These are phyloP conservation scores for Aspergillus sp. DNA, from an alignment of 2,329 filamentous ascomycete genomes.

Conservation along the genomic window DNA sequence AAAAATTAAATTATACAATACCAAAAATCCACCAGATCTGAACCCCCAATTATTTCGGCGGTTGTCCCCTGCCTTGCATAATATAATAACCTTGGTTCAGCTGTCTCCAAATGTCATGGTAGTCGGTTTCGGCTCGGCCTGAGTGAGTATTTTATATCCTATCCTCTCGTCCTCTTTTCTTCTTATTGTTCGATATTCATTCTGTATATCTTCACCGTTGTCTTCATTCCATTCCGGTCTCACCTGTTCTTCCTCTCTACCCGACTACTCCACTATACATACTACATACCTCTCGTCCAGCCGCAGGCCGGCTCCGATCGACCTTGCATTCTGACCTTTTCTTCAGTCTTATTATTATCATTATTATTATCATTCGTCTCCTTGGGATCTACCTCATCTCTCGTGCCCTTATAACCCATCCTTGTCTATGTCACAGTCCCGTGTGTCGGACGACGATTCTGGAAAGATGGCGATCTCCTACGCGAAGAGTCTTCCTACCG, in stretches of 20 bases:
- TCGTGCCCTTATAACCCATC: neutral
- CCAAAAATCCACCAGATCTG: constrained; percentile 1
- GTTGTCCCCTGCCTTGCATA: constrained; percentile 14
- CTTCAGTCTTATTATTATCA: no score
- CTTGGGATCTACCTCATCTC: neutral
- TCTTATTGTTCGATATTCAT: constrained; percentile 2
- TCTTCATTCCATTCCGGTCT: no score
- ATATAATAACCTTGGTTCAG: constrained; percentile 17
- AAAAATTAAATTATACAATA: no score
- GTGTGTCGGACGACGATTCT: constrained; percentile 25
- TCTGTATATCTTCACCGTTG: neutral
- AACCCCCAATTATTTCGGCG: neutral
- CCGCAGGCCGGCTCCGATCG: constrained; percentile 4
- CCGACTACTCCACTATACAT: neutral
- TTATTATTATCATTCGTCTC: no score
- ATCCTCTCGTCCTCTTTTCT: neutral
- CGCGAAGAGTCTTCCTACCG: constrained; percentile 24
- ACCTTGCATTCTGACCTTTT: neutral
- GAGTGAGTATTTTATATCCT: constrained; percentile 4
- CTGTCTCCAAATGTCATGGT: constrained; percentile 17
- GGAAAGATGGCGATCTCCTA: constrained; percentile 33
- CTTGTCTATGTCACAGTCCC: constrained; percentile 31
- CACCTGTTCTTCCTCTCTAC: constrained; percentile 1
- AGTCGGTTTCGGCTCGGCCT: constrained; percentile 6
- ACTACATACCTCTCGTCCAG: neutral